Conservation (phyloP, 78 protist species). For the Dictyostelium purpureum region DNA sequence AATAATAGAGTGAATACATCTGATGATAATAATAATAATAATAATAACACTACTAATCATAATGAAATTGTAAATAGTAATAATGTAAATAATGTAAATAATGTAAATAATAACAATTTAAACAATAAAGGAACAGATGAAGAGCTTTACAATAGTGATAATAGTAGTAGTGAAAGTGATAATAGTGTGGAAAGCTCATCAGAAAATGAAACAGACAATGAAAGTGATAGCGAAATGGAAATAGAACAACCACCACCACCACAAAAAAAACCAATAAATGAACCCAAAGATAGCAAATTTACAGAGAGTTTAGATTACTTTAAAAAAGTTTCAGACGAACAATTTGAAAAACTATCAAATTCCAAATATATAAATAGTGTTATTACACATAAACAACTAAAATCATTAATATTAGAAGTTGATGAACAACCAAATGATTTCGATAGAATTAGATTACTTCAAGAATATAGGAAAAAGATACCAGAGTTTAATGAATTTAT, state of each 20-base stretch:
- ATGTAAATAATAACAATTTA: not conserved
- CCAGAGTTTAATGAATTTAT: conserved; percentile 72
- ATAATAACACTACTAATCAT: too few species aligned
- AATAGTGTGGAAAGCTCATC: not conserved
- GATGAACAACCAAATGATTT: conserved; percentile 6
- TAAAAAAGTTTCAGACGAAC: conserved; percentile 53
- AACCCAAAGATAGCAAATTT: not conserved
- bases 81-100: not conserved
- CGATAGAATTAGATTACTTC: not conserved
- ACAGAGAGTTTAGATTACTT: not conserved
- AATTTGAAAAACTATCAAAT: conserved; percentile 8
- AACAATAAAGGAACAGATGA: not conserved
- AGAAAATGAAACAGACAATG: not conserved
- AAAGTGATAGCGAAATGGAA: not conserved
- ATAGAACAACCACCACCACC: not conserved
- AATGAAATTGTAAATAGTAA: conserved; percentile 2
- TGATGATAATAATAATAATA: too few species aligned
- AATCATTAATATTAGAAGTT: conserved; percentile 33
- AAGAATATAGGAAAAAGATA: conserved; percentile 23
- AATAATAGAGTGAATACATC: too few species aligned
- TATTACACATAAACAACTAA: conserved; percentile 5
- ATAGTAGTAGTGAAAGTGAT: not conserved
- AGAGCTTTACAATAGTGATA: not conserved
- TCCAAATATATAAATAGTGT: conserved; percentile 34
- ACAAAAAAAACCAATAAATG: conserved; percentile 1